phyloP scores from a whole-genome alignment of 495 filamentous ascomycete genomes.

The Geoglossum glabrum region DNA sequence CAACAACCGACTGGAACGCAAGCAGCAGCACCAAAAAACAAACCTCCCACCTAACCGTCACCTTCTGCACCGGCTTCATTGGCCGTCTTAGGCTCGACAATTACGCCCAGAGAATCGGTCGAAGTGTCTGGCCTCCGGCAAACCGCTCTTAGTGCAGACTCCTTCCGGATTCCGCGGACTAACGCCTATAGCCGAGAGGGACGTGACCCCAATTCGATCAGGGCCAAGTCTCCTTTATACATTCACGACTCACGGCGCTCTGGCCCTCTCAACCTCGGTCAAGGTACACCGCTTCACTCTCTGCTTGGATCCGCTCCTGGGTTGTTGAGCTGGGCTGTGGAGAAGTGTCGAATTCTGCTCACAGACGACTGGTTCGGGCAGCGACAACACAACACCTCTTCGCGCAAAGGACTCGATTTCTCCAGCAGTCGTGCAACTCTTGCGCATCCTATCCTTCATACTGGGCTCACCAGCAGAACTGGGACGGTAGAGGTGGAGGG shows the following conservation, averaged over 20 bases:
- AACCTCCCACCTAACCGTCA: neutral
- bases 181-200: constrained; percentile 1
- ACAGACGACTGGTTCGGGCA: neutral
- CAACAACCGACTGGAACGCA: neutral
- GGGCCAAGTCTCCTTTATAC: neutral
- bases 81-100: neutral
- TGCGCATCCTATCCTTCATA: neutral
- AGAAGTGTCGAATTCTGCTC: neutral
- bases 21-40: neutral
- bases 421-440: neutral
- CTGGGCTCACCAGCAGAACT: neutral
- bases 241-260: neutral
- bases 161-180: neutral
- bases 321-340: neutral
- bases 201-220: neutral
- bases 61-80: neutral
- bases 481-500: neutral
- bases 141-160: neutral
- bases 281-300: neutral
- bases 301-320: neutral
- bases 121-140: neutral
- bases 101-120: neutral
- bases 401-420: neutral
- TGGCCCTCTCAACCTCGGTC: neutral
- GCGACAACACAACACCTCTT: neutral